These are phyloP conservation scores for Amorphotheca resinae DNA, from an alignment of 495 filamentous ascomycete species.

Conservation along the genomic window DNA sequence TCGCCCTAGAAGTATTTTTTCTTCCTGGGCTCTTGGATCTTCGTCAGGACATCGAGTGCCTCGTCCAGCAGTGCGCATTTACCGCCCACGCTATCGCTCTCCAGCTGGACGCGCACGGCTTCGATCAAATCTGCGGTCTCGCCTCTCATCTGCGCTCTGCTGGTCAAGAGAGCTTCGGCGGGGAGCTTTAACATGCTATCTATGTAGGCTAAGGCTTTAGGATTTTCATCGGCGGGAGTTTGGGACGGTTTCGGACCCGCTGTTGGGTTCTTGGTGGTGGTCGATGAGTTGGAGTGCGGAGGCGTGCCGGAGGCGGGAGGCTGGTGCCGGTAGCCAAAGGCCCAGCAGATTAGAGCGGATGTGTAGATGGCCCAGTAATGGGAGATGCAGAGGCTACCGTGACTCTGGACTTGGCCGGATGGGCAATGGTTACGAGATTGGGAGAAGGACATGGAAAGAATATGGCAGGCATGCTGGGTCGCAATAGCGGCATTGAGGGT, in stretches of 20 bases:
- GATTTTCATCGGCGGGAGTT: constrained; percentile 2
- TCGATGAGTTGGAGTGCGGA: background rate
- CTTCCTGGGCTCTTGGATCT: constrained; percentile 13
- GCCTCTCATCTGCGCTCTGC: constrained; percentile 11
- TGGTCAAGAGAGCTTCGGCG: constrained; percentile 14
- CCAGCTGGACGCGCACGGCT: constrained; percentile 8
- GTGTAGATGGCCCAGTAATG: constrained; percentile 20
- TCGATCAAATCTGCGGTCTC: constrained; percentile 14
- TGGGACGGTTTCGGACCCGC: constrained; percentile 3
- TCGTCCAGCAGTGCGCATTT: constrained; percentile 16
- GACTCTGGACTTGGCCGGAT: background rate
- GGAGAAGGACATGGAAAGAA: constrained; percentile 6
- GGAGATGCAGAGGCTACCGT: constrained; percentile 2
- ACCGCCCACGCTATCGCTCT: constrained; percentile 9
- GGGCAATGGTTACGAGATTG: background rate
- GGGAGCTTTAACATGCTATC: constrained; percentile 13
- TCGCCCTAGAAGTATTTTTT: too few species aligned
- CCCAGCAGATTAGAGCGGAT: constrained; percentile 19
- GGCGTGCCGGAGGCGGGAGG: background rate
- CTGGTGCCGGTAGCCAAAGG: constrained; percentile 18
- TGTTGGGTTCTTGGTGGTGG: constrained; percentile 2
- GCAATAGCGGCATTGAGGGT: constrained; percentile 14
- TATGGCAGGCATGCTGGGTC: constrained; percentile 15
- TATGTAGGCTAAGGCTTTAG: constrained; percentile 12
- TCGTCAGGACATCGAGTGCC: constrained; percentile 12